Base-by-base conservation (phyloP, 805 yeast species). In the Yarrowia alimentaria region DNA sequence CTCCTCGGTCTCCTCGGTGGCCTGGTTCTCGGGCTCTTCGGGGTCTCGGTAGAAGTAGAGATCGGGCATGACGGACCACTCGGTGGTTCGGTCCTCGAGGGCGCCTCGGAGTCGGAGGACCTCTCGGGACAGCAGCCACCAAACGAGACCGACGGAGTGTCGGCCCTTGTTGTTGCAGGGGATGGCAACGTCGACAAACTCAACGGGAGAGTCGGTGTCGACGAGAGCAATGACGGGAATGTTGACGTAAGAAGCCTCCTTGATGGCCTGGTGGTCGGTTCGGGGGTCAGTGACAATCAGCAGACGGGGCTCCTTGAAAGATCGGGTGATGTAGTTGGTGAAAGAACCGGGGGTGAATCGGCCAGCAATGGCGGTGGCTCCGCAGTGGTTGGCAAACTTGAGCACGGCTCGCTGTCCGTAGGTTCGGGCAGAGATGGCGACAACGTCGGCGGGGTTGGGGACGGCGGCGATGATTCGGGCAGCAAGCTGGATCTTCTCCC, bases 11-110 rank as follows among this genome's bases (percentile, higher is more conserved):
- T 76, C 80, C 67, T 77, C 85, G 59, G 72, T 80, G n/a, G n/a
- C n/a, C n/a, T n/a, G n/a, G 68, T 74, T 75, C 78, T 88, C 96
- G 75, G 85, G 85, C 79, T 93, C 99, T 81, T 91, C 98, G 71
- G 99, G 99, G 80, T 93, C 96, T 84, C 99, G 93, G 97, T 93
- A 93, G 90, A 93, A 93, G 90, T 90, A 93, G 76, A 93, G 83
- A 80, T 93, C 99, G 75, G 98, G 98, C 99, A 93, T 93, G 73
- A 93, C 93, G 65, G 94, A 78, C 99, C 99, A 93, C 75, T 85
- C 83, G 75, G 93, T 87, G 64, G 85, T 72, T 83, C 99, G 89
- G 87, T 86, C 85, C 72, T 94, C 89, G 66, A 93, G 76, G 71
- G 89, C 83, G 72, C 99, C 99, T 80, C 96, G 86, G 76, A 93